Evolutionary conservation across 2,329 filamentous ascomycete species (phyloP).

Genomic region (Pyrenophora graminea): DNA sequence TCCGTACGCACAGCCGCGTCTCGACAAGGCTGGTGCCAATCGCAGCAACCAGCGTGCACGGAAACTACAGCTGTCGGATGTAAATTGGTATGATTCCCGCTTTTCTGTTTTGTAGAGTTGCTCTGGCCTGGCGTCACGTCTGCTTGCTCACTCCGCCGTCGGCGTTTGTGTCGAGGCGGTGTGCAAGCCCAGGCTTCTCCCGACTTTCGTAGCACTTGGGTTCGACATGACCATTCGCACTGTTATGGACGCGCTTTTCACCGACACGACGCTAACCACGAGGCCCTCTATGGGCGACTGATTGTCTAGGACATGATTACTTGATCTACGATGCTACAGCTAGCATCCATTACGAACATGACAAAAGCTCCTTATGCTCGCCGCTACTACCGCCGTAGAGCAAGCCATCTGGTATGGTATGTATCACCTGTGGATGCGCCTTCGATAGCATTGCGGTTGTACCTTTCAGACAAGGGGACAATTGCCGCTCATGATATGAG

Average conservation of each 20-base stretch:
- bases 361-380: conserved; percentile 8
- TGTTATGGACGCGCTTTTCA: conserved; percentile 3
- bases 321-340: conserved; percentile 25
- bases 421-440: conserved; percentile 2
- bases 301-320: conserved; percentile 38
- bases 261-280: conserved; percentile 29
- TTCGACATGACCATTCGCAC: conserved; percentile 12
- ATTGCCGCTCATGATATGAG: neutral
- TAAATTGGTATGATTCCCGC: conserved; percentile 79
- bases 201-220: conserved; percentile 2
- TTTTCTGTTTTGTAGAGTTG: conserved; percentile 23
- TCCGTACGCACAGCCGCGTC: conserved; percentile 51
- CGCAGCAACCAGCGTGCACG: conserved; percentile 79
- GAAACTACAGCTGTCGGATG: conserved; percentile 92
- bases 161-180: conserved; percentile 16
- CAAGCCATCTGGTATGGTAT: conserved; percentile 5
- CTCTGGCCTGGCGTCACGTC: conserved; percentile 12
- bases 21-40: conserved; percentile 64
- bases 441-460: neutral
- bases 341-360: conserved; percentile 26
- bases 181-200: conserved; percentile 11
- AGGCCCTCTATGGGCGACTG: conserved; percentile 31
- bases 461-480: neutral
- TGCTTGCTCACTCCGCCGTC: conserved; percentile 1
- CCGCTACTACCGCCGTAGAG: conserved; percentile 7